Evolutionary conservation across 306 rosid genomes (phyloP).

Genomic region (Vigna nakashimae): DNA sequence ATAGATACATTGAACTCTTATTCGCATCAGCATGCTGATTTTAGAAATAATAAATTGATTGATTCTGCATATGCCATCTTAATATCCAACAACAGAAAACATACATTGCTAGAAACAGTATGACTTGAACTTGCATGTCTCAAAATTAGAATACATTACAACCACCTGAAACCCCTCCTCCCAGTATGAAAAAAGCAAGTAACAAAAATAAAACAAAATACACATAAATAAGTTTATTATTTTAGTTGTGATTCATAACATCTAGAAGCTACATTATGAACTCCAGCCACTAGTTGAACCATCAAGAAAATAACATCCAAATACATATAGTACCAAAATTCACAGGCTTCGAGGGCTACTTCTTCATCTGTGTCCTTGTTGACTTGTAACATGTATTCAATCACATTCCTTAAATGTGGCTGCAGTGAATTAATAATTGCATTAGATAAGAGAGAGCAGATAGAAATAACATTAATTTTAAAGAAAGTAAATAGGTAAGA

Average conservation of each 20-base stretch:
- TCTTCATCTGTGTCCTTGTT: conserved; percentile 94
- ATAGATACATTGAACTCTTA: conserved; percentile 40
- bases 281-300: conserved; percentile 29
- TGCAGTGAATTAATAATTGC: conserved; percentile 57
- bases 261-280: conserved; percentile 38
- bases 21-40: conserved; percentile 18
- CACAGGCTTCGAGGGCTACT: conserved; percentile 99
- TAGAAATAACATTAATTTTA: conserved; percentile 17
- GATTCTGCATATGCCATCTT: neutral
- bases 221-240: neutral
- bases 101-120: neutral
- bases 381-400: conserved; percentile 97
- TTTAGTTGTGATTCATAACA: conserved; percentile 32
- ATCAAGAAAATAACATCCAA: conserved; percentile 20
- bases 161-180: neutral
- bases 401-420: conserved; percentile 87
- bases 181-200: neutral
- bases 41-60: conserved; percentile 29
- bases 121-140: neutral
- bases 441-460: conserved; percentile 41
- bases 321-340: conserved; percentile 80
- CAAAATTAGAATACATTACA: neutral
- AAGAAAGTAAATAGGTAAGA: conserved; percentile 34
- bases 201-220: neutral
- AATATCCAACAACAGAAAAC: neutral